A percentile compares a stretch with the other conserved stretches of the same genome.
These are phyloP conservation scores for Penicillium expansum DNA, from an alignment of 2,329 filamentous ascomycete genomes.

Conservation along the genomic window DNA sequence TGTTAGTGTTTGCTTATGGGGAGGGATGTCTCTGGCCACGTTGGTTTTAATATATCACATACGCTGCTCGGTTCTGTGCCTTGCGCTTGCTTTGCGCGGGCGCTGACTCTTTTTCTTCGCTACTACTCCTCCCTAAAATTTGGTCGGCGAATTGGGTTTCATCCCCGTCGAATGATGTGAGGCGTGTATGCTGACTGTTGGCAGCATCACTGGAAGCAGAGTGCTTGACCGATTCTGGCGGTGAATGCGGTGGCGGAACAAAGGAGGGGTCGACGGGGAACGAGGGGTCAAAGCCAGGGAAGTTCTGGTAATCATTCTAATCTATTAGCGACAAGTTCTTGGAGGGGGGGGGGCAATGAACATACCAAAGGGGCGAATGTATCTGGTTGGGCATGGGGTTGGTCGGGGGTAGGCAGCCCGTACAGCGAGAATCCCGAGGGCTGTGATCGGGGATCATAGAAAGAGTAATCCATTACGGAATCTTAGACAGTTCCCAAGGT, in stretches of 20 bases:
- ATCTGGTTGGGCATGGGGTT: conserved; percentile 41
- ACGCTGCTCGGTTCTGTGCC: conserved; percentile 71
- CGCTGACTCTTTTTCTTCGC: conserved; percentile 55
- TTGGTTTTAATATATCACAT: conserved; percentile 38
- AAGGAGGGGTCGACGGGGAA: conserved; percentile 38
- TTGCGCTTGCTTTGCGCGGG: conserved; percentile 62
- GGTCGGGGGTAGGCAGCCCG: conserved; percentile 44
- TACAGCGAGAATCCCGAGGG: conserved; percentile 47
- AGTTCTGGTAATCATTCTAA: conserved; percentile 37
- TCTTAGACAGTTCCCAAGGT: neutral
- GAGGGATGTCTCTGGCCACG: neutral
- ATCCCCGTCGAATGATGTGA: conserved; percentile 31
- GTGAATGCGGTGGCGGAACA: conserved; percentile 35
- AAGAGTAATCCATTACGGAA: conserved; percentile 56
- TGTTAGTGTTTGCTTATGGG: conserved; percentile 2
- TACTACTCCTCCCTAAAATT: conserved; percentile 46
- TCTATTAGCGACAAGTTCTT: conserved; percentile 1
- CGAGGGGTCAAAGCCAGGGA: conserved; percentile 39
- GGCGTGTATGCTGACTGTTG: conserved; percentile 22
- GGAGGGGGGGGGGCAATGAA: neutral
- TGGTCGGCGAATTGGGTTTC: conserved; percentile 27
- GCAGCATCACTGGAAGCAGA: conserved; percentile 30
- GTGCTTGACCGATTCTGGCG: conserved; percentile 37
- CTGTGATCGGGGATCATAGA: conserved; percentile 47
- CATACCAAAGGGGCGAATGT: conserved; percentile 25